Evolutionary conservation across 768 basidiomycete species (phyloP), one percentile per base, ranked within the genome.

Genomic region (Mycena vitilis): DNA sequence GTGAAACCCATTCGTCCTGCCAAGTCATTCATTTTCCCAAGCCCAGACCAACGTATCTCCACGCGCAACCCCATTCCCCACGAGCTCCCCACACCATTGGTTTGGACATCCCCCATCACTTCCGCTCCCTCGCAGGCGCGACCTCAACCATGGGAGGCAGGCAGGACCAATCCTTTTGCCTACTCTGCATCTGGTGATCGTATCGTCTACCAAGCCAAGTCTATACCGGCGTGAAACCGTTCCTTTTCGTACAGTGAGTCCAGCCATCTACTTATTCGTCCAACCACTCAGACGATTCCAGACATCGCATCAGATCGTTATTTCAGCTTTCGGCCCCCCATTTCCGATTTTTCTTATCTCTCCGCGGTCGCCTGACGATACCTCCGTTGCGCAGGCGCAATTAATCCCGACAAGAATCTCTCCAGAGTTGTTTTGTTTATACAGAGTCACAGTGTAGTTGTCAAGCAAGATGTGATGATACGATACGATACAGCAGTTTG

Each of bases 401-500:
- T 30, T 25, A 54, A 59, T 22, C 55, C 30, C 55, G 47, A 30
- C 30, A 30, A 30, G 30, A 30, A 30, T 30, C 30, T 48, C 37
- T 51, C 36, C 23, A 42, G 16, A 5, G 30, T 51, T 59, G 49
- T 57, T 65, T 57, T 48, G 42, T 60, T 13, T 55, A 59, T 48
- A 65, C 48, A 54, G 30, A 54, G 22, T 48, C 48, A 54, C 3
- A 54, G 22, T 48, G 58, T 49, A 36, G 8, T 51, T 65, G 59
- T 54, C 15, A 37, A 56, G 48, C 63, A 65, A 61, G 68, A 69
- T 63, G 55, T 47, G 67, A 69, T 64, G 68, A 69, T 63, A 60
- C 38, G 67, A 69, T 64, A 69, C 63, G 63, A 69, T 69, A 69
- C 68, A 69, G 63, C 63, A 58, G 52, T 63, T 58, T 53, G 51